A percentile compares a stretch with the other conserved stretches of the same genome.
These are phyloP conservation scores for Amoebophrya sp. DNA, from an alignment of 169 alveolate genomes.

Conservation along the genomic window DNA sequence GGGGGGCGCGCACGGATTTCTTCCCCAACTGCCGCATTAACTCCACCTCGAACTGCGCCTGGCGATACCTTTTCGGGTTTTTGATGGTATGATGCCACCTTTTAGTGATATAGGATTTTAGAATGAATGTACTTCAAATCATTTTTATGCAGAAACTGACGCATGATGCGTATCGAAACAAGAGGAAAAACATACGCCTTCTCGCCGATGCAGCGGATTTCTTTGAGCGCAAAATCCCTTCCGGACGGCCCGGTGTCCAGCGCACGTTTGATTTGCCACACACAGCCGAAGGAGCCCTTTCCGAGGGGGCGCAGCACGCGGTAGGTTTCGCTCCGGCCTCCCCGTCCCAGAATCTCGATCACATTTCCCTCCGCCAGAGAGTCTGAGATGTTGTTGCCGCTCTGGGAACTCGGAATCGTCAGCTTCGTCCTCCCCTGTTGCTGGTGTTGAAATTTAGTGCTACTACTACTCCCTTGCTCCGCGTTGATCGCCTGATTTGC, in stretches of 20 bases:
- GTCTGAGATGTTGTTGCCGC: too few relatives aligned
- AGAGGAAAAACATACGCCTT: background rate
- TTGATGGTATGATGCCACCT: too few relatives aligned
- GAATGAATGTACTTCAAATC: too few relatives aligned
- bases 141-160: too few relatives aligned
- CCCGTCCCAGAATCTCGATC: background rate
- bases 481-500: too few relatives aligned
- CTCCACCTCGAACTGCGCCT: background rate
- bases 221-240: background rate
- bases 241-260: background rate
- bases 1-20: background rate
- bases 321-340: background rate
- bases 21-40: background rate
- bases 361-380: constrained; percentile 1
- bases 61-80: background rate
- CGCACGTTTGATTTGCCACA: background rate
- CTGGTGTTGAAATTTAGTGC: too few relatives aligned
- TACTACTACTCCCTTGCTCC: too few relatives aligned
- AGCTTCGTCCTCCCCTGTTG: too few relatives aligned
- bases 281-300: background rate
- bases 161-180: too few relatives aligned
- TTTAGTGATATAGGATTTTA: too few relatives aligned
- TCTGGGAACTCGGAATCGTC: too few relatives aligned
- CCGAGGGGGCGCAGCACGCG: constrained; percentile 10
- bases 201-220: constrained; percentile 12